Evolutionary conservation across 192 early-diverging fungal species (phyloP), one percentile per base, ranked within the genome.

Genomic region (Backusella australiensis): DNA sequence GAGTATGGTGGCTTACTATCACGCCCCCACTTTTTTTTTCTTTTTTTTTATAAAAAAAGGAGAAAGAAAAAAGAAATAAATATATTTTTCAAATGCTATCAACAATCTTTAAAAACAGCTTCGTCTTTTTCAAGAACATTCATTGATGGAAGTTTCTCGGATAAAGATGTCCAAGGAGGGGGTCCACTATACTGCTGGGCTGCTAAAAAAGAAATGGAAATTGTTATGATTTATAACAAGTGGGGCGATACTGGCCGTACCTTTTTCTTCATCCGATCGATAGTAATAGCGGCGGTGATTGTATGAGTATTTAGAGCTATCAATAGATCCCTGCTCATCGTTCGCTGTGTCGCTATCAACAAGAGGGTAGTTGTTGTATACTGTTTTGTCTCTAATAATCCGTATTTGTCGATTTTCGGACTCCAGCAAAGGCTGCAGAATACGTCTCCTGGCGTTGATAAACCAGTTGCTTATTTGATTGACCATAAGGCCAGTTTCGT

Each of bases 401-500:
- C 12, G 6, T 26, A 38, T 19, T 29, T 74, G 34, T 0, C 35
- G 32, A 63, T 34, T 74, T 19, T 74, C 72, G 0, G 72, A 74
- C 19, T 74, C 72, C 4, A 74, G 15, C 52, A 74, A 29, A 41
- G 72, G 72, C 35, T 74, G 72, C 4, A 74, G 15, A 0, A 74
- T 74, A 65, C 72, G 72, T 32, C 72, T 32, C 12, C 72, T 56
- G 17, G 72, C 72, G 35, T 74, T 74, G 4, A 74, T 74, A 63
- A 74, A 74, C 72, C 72, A 74, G 59, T 74, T 74, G 29, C 53
- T 65, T 9, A 74, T 74, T 35, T 74, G 72, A 39, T 63, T 74
- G n/a, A 74, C 72, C 52, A 65, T 74, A n/a, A 74, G 52, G 1
- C 72, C 72, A 0, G 72, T 74, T 39, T 65, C 53, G 4, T 65